A percentile compares a stretch with the other conserved stretches of the same genome.
Evolutionary conservation across 495 filamentous ascomycete species (phyloP).

Genomic region (Chaetomium cochliodes): DNA sequence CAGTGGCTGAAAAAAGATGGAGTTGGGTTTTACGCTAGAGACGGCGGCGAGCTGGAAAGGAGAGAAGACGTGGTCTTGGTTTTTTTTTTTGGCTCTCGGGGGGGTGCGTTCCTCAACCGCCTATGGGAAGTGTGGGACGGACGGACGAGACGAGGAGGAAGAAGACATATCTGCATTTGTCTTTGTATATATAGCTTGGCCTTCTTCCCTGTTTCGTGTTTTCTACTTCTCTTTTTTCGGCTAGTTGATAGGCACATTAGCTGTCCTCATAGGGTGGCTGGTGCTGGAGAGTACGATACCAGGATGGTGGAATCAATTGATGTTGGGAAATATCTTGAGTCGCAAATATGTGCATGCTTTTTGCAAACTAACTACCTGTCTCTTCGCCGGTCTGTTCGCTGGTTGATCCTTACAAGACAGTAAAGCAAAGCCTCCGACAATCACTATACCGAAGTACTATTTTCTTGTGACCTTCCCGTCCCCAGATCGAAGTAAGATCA

Average conservation of each 20-base stretch:
- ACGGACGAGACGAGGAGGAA: background rate
- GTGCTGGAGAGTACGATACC: conserved; percentile 9
- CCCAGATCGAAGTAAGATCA: too few relatives aligned
- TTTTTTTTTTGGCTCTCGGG: too few relatives aligned
- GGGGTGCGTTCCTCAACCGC: too few relatives aligned
- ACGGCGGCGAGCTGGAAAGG: conserved; percentile 3
- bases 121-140: too few relatives aligned
- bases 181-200: conserved; percentile 14
- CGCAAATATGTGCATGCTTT: background rate
- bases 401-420: too few relatives aligned
- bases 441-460: too few relatives aligned
- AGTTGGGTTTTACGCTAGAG: conserved; percentile 1
- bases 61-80: background rate
- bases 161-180: background rate
- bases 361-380: background rate
- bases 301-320: conserved; percentile 1
- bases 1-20: conserved; percentile 15
- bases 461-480: too few relatives aligned
- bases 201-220: conserved; percentile 17
- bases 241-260: conserved; percentile 3
- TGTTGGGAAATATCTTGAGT: background rate
- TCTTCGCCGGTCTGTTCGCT: too few relatives aligned
- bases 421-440: too few relatives aligned
- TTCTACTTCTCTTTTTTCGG: background rate
- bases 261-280: conserved; percentile 4